Evolutionary conservation across 495 filamentous ascomycete genomes (phyloP).

Genomic region (Margaritispora aquatica): DNA sequence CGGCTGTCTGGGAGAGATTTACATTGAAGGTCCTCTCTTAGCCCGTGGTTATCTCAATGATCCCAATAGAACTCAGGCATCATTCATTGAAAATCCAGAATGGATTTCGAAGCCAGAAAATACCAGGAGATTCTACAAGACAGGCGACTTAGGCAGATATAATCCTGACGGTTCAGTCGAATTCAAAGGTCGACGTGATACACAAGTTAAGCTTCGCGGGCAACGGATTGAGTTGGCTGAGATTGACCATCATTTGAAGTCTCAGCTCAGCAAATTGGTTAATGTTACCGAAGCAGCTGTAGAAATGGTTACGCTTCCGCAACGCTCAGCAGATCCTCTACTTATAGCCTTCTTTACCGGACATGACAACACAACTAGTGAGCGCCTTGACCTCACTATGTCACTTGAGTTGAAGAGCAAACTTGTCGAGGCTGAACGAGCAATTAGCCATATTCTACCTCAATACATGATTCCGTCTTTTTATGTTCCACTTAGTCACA

Average conservation of each 20-base stretch:
- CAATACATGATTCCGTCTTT: no score
- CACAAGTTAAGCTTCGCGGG: slow-evolving; percentile 27
- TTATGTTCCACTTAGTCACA: no score
- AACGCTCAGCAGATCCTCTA: not conserved
- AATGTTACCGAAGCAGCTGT: not conserved
- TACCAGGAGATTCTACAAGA: slow-evolving; percentile 58
- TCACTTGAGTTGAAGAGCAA: no score
- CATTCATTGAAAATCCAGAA: slow-evolving; percentile 25
- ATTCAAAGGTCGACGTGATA: slow-evolving; percentile 24
- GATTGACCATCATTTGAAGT: slow-evolving; percentile 29
- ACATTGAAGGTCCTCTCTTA: not conserved
- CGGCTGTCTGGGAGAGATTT: not conserved
- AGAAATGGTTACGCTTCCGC: no score
- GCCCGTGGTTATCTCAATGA: slow-evolving; percentile 41
- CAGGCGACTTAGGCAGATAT: slow-evolving; percentile 18
- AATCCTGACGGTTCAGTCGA: slow-evolving; percentile 35
- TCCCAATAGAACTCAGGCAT: not conserved
- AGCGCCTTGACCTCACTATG: no score
- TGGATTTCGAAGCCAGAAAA: slow-evolving; percentile 31
- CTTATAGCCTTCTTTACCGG: not conserved
- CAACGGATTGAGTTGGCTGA: slow-evolving; percentile 28
- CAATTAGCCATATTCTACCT: no score
- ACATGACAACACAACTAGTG: no score
- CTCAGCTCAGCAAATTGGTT: slow-evolving; percentile 22
- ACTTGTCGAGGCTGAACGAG: no score